phyloP scores from a whole-genome alignment of 176 grass and related monocot species.

The Oryza officinalis region DNA sequence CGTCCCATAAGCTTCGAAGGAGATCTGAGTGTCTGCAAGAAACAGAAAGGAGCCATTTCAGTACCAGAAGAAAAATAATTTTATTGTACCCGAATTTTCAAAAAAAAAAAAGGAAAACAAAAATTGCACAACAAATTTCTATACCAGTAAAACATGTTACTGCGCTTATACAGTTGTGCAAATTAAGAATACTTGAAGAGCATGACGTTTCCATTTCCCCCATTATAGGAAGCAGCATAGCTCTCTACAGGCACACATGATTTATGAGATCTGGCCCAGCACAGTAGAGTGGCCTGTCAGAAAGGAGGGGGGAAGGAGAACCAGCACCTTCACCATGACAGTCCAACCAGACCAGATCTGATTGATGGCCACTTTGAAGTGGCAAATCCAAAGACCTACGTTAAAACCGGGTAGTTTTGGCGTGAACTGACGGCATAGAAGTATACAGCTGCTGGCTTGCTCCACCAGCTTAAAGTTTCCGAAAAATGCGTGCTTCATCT shows the following conservation, averaged over 20 bases:
- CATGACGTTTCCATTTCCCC: neutral
- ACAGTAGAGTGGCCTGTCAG: too few species aligned
- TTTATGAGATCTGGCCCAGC: too few species aligned
- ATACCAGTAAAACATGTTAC: neutral
- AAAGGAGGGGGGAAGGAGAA: too few species aligned
- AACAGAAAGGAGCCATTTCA: slow-evolving; percentile 1
- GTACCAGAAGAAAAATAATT: neutral
- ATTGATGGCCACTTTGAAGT: neutral
- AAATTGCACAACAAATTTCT: neutral
- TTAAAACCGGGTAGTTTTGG: neutral
- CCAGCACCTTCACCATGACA: too few species aligned
- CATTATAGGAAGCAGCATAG: neutral
- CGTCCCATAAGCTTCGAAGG: slow-evolving; percentile 67
- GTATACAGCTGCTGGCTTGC: too few species aligned
- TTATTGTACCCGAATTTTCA: neutral
- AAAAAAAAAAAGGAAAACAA: neutral
- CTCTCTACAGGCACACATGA: neutral
- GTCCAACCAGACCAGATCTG: neutral
- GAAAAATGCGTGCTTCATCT: too few species aligned
- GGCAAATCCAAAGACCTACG: neutral
- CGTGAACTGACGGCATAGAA: neutral
- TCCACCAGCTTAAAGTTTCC: too few species aligned
- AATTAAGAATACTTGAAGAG: neutral
- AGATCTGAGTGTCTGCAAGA: slow-evolving; percentile 60
- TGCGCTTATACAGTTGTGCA: neutral